A percentile compares a stretch with the other conserved stretches of the same genome.
Evolutionary conservation across 179 eudicot genomes (phyloP).

Genomic region (Beta lomatogona): DNA sequence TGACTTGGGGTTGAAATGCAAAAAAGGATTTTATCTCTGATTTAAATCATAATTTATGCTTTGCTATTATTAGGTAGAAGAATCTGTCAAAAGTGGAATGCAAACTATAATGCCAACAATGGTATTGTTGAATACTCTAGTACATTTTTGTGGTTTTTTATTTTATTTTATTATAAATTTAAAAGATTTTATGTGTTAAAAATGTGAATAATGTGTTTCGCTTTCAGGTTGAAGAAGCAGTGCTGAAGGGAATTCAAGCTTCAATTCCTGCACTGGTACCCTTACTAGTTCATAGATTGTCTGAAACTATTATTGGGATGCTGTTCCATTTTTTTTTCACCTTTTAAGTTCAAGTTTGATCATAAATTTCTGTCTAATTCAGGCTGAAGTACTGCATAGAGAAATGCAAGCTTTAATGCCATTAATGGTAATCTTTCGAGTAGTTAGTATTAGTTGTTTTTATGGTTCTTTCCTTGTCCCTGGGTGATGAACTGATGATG

Average conservation of each 20-base stretch:
- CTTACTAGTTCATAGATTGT: too few relatives aligned
- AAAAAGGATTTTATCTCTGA: not conserved
- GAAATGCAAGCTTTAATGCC: not conserved
- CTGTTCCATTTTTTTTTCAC: too few relatives aligned
- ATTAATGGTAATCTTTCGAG: not conserved
- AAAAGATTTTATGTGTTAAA: not conserved
- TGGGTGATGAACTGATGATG: not conserved
- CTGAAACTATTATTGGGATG: too few relatives aligned
- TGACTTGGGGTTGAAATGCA: not conserved
- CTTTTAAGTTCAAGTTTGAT: not conserved
- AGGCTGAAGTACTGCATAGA: slow-evolving; percentile 12
- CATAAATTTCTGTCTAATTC: not conserved
- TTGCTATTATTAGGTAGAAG: not conserved
- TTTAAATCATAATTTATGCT: not conserved
- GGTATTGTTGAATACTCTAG: not conserved
- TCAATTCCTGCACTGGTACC: slow-evolving; percentile 15
- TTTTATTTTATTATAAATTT: too few relatives aligned
- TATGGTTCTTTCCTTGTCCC: not conserved
- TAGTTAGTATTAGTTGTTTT: not conserved
- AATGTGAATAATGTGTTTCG: not conserved
- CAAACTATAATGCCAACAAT: slow-evolving; percentile 1
- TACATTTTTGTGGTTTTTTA: too few relatives aligned
- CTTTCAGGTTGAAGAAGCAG: slow-evolving; percentile 11
- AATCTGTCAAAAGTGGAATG: slow-evolving; percentile 11
- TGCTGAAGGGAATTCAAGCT: not conserved